Evolutionary conservation across 2,329 filamentous ascomycete genomes (phyloP), one percentile per base, ranked within the genome.

Genomic region (Biscogniauxia mediterranea): DNA sequence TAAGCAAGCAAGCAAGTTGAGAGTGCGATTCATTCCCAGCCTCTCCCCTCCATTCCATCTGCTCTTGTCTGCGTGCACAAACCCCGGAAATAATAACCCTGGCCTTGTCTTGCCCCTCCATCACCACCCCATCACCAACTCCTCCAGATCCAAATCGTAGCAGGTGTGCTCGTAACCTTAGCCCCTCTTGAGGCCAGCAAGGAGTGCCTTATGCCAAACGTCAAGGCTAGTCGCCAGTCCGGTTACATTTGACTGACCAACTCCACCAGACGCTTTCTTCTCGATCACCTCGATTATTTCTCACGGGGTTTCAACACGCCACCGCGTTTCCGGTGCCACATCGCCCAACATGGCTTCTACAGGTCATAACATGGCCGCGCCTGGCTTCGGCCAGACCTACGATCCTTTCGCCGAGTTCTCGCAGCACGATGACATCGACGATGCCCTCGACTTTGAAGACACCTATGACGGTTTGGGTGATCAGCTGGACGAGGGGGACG

Each of bases 391-490:
- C 70, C 89, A 93, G 75, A 77, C 83, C 63, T 85, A 90, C 69
- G 93, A 99, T 77, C 92, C 94, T 49, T 98, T 98, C 77, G 92
- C 91, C 66, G 89, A 90, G 61, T 85, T 97, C 60, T 88, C 90
- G 61, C 82, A 81, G 62, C 84, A 89, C 61, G 86, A 89, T 68
- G 77, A 77, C 56, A 81, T 82, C 67, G 85, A 84, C 64, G 70
- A 72, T 49, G 81, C 79, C 23, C 74, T 83, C 70, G 91, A 98
- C 70, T 99, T 98, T 69, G 95, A 99, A 70, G 93, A 99, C 74
- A 98, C 94, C 46, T 98, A 98, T 74, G 95, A 99, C 76, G 94
- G 94, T 19, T 82, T 99, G 50, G 95, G 93, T 60, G 91, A 97
- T 73, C 88, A 91, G 75, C 88, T 99, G 42, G 89, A 97, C 71